Percentiles rank a stretch among this genome's conserved stretches.
Conservation (phyloP, 2,329 filamentous ascomycete species). For the Xylariaceae sp. region DNA sequence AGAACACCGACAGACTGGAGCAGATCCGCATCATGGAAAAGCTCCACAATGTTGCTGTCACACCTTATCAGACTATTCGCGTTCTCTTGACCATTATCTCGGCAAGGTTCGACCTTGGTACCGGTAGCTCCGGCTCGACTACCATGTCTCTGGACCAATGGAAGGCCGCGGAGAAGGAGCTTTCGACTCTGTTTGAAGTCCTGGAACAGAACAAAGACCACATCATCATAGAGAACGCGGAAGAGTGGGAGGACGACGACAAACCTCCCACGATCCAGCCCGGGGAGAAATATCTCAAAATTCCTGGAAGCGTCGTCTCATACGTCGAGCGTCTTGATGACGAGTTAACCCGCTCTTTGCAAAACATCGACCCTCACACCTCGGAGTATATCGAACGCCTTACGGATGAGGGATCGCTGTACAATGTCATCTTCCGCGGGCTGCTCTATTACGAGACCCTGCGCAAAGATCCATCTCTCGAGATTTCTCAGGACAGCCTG, state of each 20-base stretch:
- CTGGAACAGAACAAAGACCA: constrained; percentile 77
- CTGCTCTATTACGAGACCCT: constrained; percentile 85
- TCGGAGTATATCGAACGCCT: constrained; percentile 97
- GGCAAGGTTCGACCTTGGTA: constrained; percentile 87
- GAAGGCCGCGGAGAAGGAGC: constrained; percentile 89
- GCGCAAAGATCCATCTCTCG: constrained; percentile 64
- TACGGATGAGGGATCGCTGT: constrained; percentile 83
- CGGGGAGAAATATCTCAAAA: constrained; percentile 79
- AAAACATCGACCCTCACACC: constrained; percentile 96
- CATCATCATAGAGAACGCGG: constrained; percentile 83
- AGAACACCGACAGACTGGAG: constrained; percentile 93
- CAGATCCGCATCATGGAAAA: constrained; percentile 98
- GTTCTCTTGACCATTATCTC: constrained; percentile 89
- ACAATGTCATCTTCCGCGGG: constrained; percentile 86
- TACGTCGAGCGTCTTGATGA: constrained; percentile 94
- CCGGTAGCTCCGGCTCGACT: constrained; percentile 55
- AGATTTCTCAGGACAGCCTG: constrained; percentile 77
- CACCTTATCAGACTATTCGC: constrained; percentile 90
- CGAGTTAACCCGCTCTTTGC: constrained; percentile 93
- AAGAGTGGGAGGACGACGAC: constrained; percentile 99
- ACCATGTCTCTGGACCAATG: constrained; percentile 96
- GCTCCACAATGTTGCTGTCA: constrained; percentile 80
- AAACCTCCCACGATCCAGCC: constrained; percentile 73
- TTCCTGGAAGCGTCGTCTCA: constrained; percentile 91
- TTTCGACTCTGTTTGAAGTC: constrained; percentile 70